Percentiles rank a stretch among this genome's conserved stretches.
Conservation (phyloP, 2,329 filamentous ascomycete genomes). For the Hymenoscyphus fraxineus region DNA sequence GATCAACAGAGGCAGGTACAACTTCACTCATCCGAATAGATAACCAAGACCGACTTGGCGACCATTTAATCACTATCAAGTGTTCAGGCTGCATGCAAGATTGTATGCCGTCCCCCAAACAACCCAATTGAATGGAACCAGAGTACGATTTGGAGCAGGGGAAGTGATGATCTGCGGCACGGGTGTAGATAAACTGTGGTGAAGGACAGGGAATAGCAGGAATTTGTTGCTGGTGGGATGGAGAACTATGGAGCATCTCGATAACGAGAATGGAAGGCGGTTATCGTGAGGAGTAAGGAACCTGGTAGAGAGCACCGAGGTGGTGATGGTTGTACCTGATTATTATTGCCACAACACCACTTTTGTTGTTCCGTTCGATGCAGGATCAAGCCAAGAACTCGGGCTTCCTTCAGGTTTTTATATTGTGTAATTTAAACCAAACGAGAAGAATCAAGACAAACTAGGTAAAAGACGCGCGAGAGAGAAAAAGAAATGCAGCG, state of each 20-base stretch:
- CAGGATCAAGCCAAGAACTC: background rate
- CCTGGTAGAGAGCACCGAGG: background rate
- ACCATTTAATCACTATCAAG: background rate
- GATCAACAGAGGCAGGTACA: slow-evolving; percentile 1
- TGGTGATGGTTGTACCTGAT: background rate
- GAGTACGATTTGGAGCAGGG: background rate
- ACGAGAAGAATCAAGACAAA: too few species aligned
- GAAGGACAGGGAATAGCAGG: background rate
- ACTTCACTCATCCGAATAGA: background rate
- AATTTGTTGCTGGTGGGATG: background rate
- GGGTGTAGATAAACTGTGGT: background rate
- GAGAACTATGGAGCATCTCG: background rate
- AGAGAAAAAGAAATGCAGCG: too few species aligned
- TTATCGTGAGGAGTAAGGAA: background rate
- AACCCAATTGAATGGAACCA: background rate
- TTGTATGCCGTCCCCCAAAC: background rate
- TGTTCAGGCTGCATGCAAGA: slow-evolving; percentile 6
- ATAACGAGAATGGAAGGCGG: background rate
- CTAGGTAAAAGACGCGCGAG: too few species aligned
- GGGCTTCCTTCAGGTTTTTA: too few species aligned
- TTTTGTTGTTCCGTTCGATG: background rate
- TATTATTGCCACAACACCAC: background rate
- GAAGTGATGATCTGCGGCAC: background rate
- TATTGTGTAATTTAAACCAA: too few species aligned
- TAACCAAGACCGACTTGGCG: background rate